phyloP scores from a whole-genome alignment of 2,329 filamentous ascomycete genomes.

The Corinectria fuckeliana region DNA sequence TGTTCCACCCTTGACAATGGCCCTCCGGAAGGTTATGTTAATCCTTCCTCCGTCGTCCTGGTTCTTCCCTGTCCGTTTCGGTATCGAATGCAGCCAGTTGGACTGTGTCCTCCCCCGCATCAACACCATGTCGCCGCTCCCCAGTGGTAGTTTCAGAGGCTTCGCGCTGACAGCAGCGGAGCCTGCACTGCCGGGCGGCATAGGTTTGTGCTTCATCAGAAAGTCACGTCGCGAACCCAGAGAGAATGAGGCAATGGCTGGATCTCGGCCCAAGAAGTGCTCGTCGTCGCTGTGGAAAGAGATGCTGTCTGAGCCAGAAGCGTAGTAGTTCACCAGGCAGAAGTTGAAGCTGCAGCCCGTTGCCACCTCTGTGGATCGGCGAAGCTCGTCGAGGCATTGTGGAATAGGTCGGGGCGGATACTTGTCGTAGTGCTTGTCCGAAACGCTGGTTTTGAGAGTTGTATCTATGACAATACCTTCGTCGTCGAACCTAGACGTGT shows the following conservation, averaged over 20 bases:
- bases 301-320: slow-evolving; percentile 77
- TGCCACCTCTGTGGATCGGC: slow-evolving; percentile 66
- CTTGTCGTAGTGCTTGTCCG: slow-evolving; percentile 60
- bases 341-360: slow-evolving; percentile 78
- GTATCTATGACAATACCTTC: slow-evolving; percentile 51
- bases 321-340: slow-evolving; percentile 84
- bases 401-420: slow-evolving; percentile 74
- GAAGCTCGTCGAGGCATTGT: slow-evolving; percentile 69
- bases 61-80: slow-evolving; percentile 72
- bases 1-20: slow-evolving; percentile 73
- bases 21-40: slow-evolving; percentile 80
- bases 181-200: slow-evolving; percentile 43
- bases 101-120: slow-evolving; percentile 79
- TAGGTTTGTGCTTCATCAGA: slow-evolving; percentile 78
- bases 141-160: slow-evolving; percentile 60
- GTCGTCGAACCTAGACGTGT: slow-evolving; percentile 66
- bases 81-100: slow-evolving; percentile 79
- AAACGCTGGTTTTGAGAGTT: slow-evolving; percentile 48
- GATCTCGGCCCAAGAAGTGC: slow-evolving; percentile 72
- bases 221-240: slow-evolving; percentile 78
- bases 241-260: slow-evolving; percentile 77
- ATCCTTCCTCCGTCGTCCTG: slow-evolving; percentile 68
- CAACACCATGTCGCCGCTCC: slow-evolving; percentile 77
- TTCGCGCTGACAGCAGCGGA: slow-evolving; percentile 40
- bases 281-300: slow-evolving; percentile 84